These are phyloP conservation scores for Eimeria sp. DNA, from an alignment of 169 alveolate species.

Conservation along the genomic window DNA sequence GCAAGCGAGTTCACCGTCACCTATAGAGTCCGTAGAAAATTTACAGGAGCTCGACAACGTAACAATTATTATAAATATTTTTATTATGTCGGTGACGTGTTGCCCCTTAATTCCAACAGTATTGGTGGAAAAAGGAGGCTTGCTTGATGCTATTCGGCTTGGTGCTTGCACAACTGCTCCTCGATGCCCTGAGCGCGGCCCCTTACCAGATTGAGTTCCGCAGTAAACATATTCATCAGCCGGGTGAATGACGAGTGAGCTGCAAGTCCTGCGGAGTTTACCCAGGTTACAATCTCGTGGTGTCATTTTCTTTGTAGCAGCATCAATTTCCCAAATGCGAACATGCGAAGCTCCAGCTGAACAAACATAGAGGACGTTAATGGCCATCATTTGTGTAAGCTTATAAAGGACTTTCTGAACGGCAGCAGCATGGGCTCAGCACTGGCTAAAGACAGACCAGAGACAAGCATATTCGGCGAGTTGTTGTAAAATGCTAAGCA, in stretches of 20 bases:
- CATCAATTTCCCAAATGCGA: slow-evolving; percentile 88
- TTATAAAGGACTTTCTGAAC: not conserved
- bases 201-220: slow-evolving; percentile 96
- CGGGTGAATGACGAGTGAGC: slow-evolving; percentile 90
- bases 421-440: not conserved
- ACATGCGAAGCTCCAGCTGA: slow-evolving; percentile 92
- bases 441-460: slow-evolving; percentile 78
- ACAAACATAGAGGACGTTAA: not conserved
- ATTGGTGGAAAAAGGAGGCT: not conserved
- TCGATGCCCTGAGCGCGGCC: not conserved
- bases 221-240: slow-evolving; percentile 92
- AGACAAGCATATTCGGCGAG: slow-evolving; percentile 89
- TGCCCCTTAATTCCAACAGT: not conserved
- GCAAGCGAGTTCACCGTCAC: not conserved
- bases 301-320: slow-evolving; percentile 86
- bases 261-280: slow-evolving; percentile 90
- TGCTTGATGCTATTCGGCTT: not conserved
- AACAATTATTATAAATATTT: not conserved
- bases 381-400: no score
- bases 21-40: not conserved
- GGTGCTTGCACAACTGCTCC: not conserved
- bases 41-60: not conserved
- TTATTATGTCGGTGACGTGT: no score
- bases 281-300: slow-evolving; percentile 86
- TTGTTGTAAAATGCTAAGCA: slow-evolving; percentile 90